Base-by-base conservation (phyloP, 805 yeast genomes). In the Candida xiaguanensis region DNA sequence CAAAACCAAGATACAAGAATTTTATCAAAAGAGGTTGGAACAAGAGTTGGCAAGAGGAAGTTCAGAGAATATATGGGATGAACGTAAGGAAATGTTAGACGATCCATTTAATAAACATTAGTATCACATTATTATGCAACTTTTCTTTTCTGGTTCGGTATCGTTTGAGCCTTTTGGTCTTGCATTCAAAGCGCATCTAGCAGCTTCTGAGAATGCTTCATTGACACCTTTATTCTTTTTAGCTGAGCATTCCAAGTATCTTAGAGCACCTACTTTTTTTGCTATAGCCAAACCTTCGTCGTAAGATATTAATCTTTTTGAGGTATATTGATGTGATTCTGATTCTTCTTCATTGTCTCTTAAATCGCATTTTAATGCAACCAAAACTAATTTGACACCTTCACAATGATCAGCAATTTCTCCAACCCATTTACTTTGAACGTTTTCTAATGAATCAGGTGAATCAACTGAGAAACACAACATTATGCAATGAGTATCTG, bases 191-290 rank as follows among this genome's bases (percentile, higher is more conserved):
- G 97, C 98, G 55, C 95, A 90, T 60, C 99, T 81, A 6, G 98
- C 96, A 31, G 98, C 99, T 65, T 93, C 99, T 0, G 97, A 89
- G 59, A 93, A 93, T 8, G 97, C 98, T 67, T 93, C 99, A 56
- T 95, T 93, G n/a, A 93, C 99, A 49, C 99, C 99, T 56, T 95
- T 78, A 63, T 90, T 91, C 60, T 84, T 82, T 71, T 90, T 93
- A 5, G 99, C 98, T 19, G 96, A 86, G 66, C 99, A 93, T 63
- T 93, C 99, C 56, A 93, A 73, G 61, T 93, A 93, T 55, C 98
- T 78, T 52, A 90, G 70, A 0, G 99, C 98, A 17, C 97, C 97
- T 31, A 93, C 85, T 57, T 78, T 78, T 56, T 89, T 89, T 27
- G 99, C 99, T 53, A 91, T 88, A 0, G 82, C 81, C 42, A 93